These are phyloP conservation scores for Crucihimalaya himalaica DNA, from an alignment of 345 rosid species.

Conservation along the genomic window DNA sequence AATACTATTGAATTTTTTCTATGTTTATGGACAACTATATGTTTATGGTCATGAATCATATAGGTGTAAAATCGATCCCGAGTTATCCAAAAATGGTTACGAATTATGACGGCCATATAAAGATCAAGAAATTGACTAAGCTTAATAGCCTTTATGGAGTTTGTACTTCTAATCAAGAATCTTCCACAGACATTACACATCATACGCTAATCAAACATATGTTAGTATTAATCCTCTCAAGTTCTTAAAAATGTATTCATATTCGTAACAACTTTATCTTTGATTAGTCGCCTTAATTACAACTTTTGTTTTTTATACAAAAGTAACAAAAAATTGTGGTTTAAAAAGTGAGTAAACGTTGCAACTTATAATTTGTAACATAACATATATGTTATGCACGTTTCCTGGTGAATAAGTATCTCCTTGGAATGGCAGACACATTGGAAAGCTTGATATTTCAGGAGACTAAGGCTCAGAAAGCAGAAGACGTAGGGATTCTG, in stretches of 20 bases:
- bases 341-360: too few species aligned
- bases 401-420: too few species aligned
- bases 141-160: background rate
- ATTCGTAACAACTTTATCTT: background rate
- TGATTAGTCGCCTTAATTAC: background rate
- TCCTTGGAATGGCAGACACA: too few species aligned
- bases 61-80: too few species aligned
- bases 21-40: background rate
- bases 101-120: background rate
- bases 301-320: background rate
- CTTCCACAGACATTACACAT: background rate
- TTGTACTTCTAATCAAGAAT: background rate
- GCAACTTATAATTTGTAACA: background rate
- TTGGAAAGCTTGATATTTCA: too few species aligned
- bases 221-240: constrained; percentile 1
- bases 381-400: too few species aligned
- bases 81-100: too few species aligned
- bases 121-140: constrained; percentile 3
- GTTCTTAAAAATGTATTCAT: constrained; percentile 18
- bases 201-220: constrained; percentile 9
- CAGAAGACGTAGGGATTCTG: too few species aligned
- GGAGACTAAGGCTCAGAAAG: too few species aligned
- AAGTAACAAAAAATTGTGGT: too few species aligned
- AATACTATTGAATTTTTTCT: background rate
- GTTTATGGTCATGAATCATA: background rate